These are phyloP conservation scores for Clonostachys byssicola DNA, from an alignment of 2,329 filamentous ascomycete species.

Conservation along the genomic window DNA sequence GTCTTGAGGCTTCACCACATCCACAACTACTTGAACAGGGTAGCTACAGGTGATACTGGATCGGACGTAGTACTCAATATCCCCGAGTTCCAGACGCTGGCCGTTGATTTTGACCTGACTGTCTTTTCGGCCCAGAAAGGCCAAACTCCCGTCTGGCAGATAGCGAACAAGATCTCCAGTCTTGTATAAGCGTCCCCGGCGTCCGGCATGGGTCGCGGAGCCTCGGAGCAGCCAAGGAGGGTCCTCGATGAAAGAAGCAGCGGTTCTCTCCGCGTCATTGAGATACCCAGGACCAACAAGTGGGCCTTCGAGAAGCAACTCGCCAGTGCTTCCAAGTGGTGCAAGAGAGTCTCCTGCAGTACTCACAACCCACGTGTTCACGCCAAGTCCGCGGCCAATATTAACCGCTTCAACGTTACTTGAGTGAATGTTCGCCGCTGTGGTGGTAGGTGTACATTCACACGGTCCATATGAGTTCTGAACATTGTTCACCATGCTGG, in stretches of 20 bases:
- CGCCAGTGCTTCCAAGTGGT: conserved; percentile 40
- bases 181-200: conserved; percentile 40
- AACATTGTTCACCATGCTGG: conserved; percentile 32
- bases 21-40: background rate
- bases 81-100: background rate
- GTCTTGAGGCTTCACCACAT: background rate
- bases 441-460: conserved; percentile 32
- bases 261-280: conserved; percentile 52
- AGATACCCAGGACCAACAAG: conserved; percentile 60
- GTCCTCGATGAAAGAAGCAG: conserved; percentile 50
- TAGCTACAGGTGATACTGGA: conserved; percentile 11
- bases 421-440: conserved; percentile 15
- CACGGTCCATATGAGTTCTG: conserved; percentile 14
- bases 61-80: conserved; percentile 13
- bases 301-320: conserved; percentile 50
- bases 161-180: background rate
- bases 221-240: conserved; percentile 45
- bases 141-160: background rate
- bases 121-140: background rate
- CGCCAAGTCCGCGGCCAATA: conserved; percentile 42
- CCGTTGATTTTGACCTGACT: background rate
- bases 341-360: conserved; percentile 21
- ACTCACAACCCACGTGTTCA: conserved; percentile 44
- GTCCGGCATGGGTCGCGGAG: conserved; percentile 22
- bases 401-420: conserved; percentile 20